Conservation (phyloP, 352 stramenopile species). For the Globisporangium paddicum region DNA sequence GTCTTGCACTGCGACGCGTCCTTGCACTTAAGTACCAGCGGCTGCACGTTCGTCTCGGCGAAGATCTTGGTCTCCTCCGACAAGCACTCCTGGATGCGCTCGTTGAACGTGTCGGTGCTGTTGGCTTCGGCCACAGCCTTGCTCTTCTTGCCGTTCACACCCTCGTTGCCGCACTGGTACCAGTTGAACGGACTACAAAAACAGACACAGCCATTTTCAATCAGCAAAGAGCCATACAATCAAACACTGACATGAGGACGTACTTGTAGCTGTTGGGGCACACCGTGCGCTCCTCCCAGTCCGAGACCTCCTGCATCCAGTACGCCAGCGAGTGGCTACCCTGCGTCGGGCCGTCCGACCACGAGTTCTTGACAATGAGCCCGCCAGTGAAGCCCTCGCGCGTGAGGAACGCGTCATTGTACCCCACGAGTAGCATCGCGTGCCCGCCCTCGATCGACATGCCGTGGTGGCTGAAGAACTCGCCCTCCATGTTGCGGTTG, state of each 20-base stretch:
- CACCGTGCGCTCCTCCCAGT: slow-evolving; percentile 76
- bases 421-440: slow-evolving; percentile 77
- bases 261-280: slow-evolving; percentile 83
- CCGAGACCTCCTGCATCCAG: slow-evolving; percentile 78
- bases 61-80: slow-evolving; percentile 63
- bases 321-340: slow-evolving; percentile 73
- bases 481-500: slow-evolving; percentile 81
- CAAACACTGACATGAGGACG: slow-evolving; percentile 1
- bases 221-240: neutral
- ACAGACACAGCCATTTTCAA: slow-evolving; percentile 1
- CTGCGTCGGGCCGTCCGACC: slow-evolving; percentile 52
- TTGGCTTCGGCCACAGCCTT: slow-evolving; percentile 13
- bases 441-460: slow-evolving; percentile 81
- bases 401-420: slow-evolving; percentile 72
- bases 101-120: slow-evolving; percentile 34
- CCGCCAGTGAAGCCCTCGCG: slow-evolving; percentile 71
- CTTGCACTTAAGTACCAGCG: slow-evolving; percentile 60
- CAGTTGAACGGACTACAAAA: slow-evolving; percentile 64
- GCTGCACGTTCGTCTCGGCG: slow-evolving; percentile 67
- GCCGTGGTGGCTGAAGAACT: slow-evolving; percentile 76
- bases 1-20: slow-evolving; percentile 47
- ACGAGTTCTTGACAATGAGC: slow-evolving; percentile 79
- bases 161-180: slow-evolving; percentile 75
- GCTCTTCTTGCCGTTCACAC: slow-evolving; percentile 24
- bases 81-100: slow-evolving; percentile 49